Base-by-base conservation (phyloP, 2,329 filamentous ascomycete genomes). In the Epichloe coenophiala region DNA sequence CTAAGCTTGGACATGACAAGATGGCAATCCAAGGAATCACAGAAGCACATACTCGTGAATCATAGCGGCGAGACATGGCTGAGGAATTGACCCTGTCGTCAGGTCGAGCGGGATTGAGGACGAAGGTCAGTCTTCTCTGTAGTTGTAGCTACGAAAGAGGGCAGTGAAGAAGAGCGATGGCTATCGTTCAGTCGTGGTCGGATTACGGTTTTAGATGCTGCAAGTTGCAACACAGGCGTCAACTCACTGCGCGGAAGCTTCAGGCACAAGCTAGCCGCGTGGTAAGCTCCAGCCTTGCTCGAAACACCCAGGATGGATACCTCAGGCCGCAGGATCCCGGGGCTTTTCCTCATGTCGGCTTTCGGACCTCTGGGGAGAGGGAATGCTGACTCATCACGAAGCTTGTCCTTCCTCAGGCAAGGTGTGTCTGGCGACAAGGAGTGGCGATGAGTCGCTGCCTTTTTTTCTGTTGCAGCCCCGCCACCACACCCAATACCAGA, bases 1-100 rank as follows among this genome's bases (percentile, higher is more conserved):
- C 31, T 45, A 41, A 50, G 44, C 40, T 45, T 35, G 9, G 13
- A 35, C 35, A 23, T 9, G 36, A 31, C 6, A 45, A 27, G 36
- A 40, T 47, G 47, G 40, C n/a, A 13, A 51, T 12, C 33, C 33
- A 35, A 45, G 19, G 46, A 5, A 50, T 31, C 45, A 62, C 55
- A 56, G 59, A 68, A 36, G 38, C 31, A 73, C 84, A 70, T 77
- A 95, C 90, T 75, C 90, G 82, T 65, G 90, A 95, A 83, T 96
- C 90, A 76, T 96, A 96, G 77, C 90, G 85, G 75, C 90, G 86
- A 70, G 90, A 95, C 90, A 96, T 96, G 71, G 61, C 41, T 37
- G 44, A 5, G 41, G 37, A 42, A 47, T 31, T 19, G 47, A 49
- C 15, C 42, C 27, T 31, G 19, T 45, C 33, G 31, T 49, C 38